Conservation (phyloP, 2,329 filamentous ascomycete genomes). For the Pyrenochaeta sp. region DNA sequence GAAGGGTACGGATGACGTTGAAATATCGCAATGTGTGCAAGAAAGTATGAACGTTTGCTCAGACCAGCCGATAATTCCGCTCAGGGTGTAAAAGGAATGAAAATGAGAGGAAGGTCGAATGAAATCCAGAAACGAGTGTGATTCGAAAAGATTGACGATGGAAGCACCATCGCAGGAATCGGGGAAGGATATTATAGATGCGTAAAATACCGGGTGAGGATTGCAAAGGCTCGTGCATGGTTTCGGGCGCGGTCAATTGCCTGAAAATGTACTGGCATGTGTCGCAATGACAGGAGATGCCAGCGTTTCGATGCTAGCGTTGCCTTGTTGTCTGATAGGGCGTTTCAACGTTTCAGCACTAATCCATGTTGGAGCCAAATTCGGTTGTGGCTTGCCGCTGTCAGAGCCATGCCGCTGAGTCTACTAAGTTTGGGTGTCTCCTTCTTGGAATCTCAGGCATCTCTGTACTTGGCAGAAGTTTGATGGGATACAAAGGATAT, state of each 20-base stretch:
- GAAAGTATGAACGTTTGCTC: conserved; percentile 27
- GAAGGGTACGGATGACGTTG: not conserved
- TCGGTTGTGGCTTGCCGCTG: not conserved
- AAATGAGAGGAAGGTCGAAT: conserved; percentile 12
- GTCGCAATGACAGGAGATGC: not conserved
- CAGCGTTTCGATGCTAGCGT: not conserved
- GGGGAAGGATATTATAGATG: not conserved
- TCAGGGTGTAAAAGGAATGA: conserved; percentile 25
- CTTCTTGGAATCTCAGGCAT: no score
- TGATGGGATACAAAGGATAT: no score
- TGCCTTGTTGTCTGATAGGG: not conserved
- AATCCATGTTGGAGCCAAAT: not conserved
- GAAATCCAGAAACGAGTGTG: conserved; percentile 11
- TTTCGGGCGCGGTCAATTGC: not conserved
- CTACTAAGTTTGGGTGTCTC: no score
- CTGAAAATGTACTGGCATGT: not conserved
- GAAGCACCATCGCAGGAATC: not conserved
- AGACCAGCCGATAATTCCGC: conserved; percentile 32
- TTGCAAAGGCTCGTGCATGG: not conserved
- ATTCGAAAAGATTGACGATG: not conserved
- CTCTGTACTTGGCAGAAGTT: no score
- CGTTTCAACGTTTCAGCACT: not conserved
- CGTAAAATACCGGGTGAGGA: not conserved
- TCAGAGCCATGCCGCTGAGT: not conserved
- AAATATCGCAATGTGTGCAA: not conserved